Percentiles rank a stretch among this genome's conserved stretches.
These are phyloP conservation scores for Xylaria longipes DNA, from an alignment of 495 filamentous ascomycete genomes.

Conservation along the genomic window DNA sequence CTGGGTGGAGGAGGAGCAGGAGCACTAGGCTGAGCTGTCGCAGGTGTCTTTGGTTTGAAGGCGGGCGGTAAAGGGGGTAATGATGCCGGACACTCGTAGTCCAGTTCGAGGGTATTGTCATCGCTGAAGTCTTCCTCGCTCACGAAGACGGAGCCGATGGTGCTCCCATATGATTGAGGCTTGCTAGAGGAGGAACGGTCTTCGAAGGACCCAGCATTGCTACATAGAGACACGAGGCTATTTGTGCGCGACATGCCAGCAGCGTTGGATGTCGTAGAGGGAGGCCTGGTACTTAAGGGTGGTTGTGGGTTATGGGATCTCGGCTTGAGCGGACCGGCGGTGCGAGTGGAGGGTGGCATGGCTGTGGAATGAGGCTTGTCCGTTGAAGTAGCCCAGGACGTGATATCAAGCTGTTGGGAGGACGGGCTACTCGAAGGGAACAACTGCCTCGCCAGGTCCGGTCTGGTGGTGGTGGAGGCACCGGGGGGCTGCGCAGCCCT, in stretches of 20 bases:
- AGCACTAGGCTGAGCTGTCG: slow-evolving; percentile 15
- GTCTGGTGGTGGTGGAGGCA: slow-evolving; percentile 22
- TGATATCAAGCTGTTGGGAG: slow-evolving; percentile 42
- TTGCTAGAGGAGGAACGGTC: slow-evolving; percentile 40
- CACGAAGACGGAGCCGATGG: slow-evolving; percentile 50
- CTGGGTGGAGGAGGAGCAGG: slow-evolving; percentile 34
- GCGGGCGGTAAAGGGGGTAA: slow-evolving; percentile 46
- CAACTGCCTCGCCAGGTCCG: slow-evolving; percentile 49
- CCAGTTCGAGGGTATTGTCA: slow-evolving; percentile 68
- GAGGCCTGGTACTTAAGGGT: slow-evolving; percentile 25
- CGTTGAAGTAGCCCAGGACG: slow-evolving; percentile 38
- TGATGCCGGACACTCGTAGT: slow-evolving; percentile 58
- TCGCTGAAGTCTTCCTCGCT: slow-evolving; percentile 74
- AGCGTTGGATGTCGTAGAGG: slow-evolving; percentile 16
- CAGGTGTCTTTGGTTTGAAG: slow-evolving; percentile 25
- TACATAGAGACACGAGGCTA: slow-evolving; percentile 48
- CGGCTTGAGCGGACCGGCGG: slow-evolving; percentile 28
- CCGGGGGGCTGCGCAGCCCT: slow-evolving; percentile 36
- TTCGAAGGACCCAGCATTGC: slow-evolving; percentile 51
- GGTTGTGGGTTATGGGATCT: slow-evolving; percentile 32
- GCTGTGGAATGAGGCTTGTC: slow-evolving; percentile 24
- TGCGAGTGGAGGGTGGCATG: neutral
- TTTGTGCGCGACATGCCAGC: slow-evolving; percentile 27
- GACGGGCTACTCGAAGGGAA: slow-evolving; percentile 58
- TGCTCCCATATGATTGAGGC: slow-evolving; percentile 23